These are phyloP conservation scores for Hypoxylon lienhwacheense DNA, from an alignment of 495 filamentous ascomycete genomes.

Conservation along the genomic window DNA sequence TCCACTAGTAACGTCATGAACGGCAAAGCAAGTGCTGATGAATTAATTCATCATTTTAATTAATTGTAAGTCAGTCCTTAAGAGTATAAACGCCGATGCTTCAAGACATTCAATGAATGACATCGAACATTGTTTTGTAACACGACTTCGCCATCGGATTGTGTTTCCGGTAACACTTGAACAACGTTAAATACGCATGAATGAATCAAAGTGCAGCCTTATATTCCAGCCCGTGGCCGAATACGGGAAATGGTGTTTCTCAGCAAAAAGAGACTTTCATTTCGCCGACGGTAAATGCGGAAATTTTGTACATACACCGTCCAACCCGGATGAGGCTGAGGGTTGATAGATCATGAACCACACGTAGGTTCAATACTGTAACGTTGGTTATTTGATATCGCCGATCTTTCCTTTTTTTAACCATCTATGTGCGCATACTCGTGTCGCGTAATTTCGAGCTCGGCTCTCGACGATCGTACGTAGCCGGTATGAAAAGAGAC, in stretches of 20 bases:
- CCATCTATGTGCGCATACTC: not conserved
- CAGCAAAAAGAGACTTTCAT: conserved; percentile 1
- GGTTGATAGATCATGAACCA: conserved; percentile 17
- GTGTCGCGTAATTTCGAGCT: conserved; percentile 32
- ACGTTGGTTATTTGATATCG: conserved; percentile 27
- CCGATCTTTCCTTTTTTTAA: conserved; percentile 28
- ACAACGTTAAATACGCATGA: not conserved
- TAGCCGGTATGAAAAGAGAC: conserved; percentile 7
- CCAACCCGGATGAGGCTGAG: conserved; percentile 33
- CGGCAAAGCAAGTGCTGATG: too few species aligned
- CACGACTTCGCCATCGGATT: conserved; percentile 5
- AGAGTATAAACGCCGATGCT: too few species aligned
- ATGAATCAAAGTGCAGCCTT: conserved; percentile 24
- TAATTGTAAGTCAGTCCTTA: too few species aligned
- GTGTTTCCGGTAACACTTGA: conserved; percentile 1
- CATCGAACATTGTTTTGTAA: too few species aligned
- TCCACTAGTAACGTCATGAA: too few species aligned
- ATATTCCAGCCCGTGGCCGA: conserved; percentile 11
- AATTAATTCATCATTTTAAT: too few species aligned
- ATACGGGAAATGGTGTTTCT: conserved; percentile 31
- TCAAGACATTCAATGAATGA: too few species aligned
- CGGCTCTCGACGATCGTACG: conserved; percentile 1
- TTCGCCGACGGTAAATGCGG: conserved; percentile 7
- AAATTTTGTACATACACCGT: conserved; percentile 29
- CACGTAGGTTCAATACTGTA: conserved; percentile 34